Percentiles rank a stretch among this genome's conserved stretches.
Evolutionary conservation across 1,139 yeast genomes (phyloP).

Genomic region (Yamadazyma blattariae): DNA sequence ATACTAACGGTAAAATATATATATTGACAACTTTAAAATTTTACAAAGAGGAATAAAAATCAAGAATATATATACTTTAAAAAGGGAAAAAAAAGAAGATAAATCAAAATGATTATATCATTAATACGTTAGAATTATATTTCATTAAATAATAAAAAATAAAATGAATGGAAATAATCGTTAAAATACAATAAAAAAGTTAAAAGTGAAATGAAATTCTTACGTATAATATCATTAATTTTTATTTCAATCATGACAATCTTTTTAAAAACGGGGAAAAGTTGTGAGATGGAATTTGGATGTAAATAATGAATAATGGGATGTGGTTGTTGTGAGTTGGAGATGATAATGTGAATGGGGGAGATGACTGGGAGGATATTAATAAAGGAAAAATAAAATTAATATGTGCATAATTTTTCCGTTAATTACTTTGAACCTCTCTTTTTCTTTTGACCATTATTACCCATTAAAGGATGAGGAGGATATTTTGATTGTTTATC

Average conservation of each 20-base stretch:
- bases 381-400: neutral
- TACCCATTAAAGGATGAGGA: slow-evolving; percentile 52
- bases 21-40: no score
- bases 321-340: neutral
- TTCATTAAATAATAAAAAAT: neutral
- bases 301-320: neutral
- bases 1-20: no score
- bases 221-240: no score
- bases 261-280: no score
- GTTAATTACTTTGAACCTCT: slow-evolving; percentile 55
- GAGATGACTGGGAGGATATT: neutral
- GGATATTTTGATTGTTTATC: slow-evolving; percentile 67
- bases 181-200: slow-evolving; percentile 8
- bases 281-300: no score
- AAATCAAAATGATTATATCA: no score
- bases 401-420: no score
- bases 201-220: slow-evolving; percentile 8
- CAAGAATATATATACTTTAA: no score
- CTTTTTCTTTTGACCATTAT: slow-evolving; percentile 72
- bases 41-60: no score
- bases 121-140: slow-evolving; percentile 1
- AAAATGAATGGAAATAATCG: slow-evolving; percentile 6
- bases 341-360: neutral
- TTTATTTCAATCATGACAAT: no score
- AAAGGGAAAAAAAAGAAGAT: no score